Conservation (phyloP, 2,329 filamentous ascomycete species). For the Laburnicola sp. region DNA sequence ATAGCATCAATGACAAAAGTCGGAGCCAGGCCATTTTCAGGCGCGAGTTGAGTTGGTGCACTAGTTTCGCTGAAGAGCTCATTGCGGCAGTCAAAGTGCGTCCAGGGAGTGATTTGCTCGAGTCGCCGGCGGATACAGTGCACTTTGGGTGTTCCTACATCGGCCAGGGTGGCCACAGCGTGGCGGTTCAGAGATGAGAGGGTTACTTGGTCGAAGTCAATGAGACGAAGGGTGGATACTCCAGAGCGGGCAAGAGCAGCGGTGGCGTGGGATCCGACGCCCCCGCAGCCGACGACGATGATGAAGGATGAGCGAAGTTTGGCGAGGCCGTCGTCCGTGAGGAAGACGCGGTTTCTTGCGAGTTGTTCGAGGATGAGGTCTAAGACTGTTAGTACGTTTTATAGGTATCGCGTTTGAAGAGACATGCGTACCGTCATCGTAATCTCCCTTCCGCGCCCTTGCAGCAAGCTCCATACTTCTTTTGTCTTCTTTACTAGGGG, state of each 20-base stretch:
- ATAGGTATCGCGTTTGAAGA: background rate
- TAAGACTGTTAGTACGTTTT: slow-evolving; percentile 30
- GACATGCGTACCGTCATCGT: slow-evolving; percentile 58
- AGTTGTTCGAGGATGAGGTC: slow-evolving; percentile 94
- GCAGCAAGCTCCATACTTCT: slow-evolving; percentile 61
- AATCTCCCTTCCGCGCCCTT: slow-evolving; percentile 64
- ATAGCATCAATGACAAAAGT: slow-evolving; percentile 97
- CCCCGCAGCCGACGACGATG: slow-evolving; percentile 88
- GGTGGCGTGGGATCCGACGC: slow-evolving; percentile 89
- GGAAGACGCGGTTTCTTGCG: slow-evolving; percentile 87
- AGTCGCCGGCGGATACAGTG: slow-evolving; percentile 77
- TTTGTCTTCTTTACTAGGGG: slow-evolving; percentile 58
- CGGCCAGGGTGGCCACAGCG: slow-evolving; percentile 87
- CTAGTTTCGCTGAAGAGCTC: slow-evolving; percentile 75
- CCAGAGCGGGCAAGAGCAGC: slow-evolving; percentile 86
- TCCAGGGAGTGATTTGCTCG: slow-evolving; percentile 89
- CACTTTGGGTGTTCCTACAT: slow-evolving; percentile 92
- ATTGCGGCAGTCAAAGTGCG: slow-evolving; percentile 80
- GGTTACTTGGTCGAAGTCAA: slow-evolving; percentile 98
- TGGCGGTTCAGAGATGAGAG: slow-evolving; percentile 94
- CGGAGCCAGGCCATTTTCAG: slow-evolving; percentile 69
- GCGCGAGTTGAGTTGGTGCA: slow-evolving; percentile 67
- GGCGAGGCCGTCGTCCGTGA: slow-evolving; percentile 76
- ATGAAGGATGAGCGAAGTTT: slow-evolving; percentile 82
- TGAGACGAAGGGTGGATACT: slow-evolving; percentile 80